Conservation (phyloP, 208 protist genomes). For the Leishmania gerbilli region DNA sequence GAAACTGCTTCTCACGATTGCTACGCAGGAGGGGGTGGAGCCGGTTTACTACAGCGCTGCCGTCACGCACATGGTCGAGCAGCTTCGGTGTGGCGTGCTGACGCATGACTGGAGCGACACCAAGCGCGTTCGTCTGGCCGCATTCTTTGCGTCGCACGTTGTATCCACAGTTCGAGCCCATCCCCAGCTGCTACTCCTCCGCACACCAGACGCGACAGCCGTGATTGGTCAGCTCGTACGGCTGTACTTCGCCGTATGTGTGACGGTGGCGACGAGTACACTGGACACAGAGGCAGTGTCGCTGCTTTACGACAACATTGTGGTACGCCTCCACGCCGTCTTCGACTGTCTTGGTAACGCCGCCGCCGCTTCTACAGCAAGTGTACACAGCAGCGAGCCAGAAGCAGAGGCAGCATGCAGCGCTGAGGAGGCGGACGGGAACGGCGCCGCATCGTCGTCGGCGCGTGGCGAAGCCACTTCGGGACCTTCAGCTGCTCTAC, state of each 20-base stretch:
- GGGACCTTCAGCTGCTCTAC: not conserved
- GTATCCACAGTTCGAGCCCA: slow-evolving; percentile 57
- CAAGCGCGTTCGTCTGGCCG: slow-evolving; percentile 48
- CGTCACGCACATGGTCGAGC: slow-evolving; percentile 55
- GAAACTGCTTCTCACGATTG: slow-evolving; percentile 66
- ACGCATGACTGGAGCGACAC: slow-evolving; percentile 78
- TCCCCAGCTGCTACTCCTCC: slow-evolving; percentile 31
- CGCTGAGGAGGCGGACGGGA: not conserved
- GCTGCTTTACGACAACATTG: slow-evolving; percentile 49
- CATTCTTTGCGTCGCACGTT: slow-evolving; percentile 78
- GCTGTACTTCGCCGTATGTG: slow-evolving; percentile 45
- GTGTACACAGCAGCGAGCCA: not conserved
- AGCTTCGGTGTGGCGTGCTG: slow-evolving; percentile 60
- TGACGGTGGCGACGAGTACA: slow-evolving; percentile 54
- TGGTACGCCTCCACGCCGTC: slow-evolving; percentile 47
- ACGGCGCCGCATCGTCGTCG: slow-evolving; percentile 5
- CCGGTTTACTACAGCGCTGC: slow-evolving; percentile 28
- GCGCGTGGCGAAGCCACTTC: not conserved
- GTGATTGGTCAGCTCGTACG: slow-evolving; percentile 39
- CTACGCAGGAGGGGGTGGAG: slow-evolving; percentile 32
- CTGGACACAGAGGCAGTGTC: slow-evolving; percentile 25
- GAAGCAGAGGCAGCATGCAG: not conserved
- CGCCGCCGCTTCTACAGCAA: slow-evolving; percentile 9
- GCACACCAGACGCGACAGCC: slow-evolving; percentile 4
- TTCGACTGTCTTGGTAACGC: slow-evolving; percentile 47